These are phyloP conservation scores for Mycena floridula DNA, from an alignment of 768 basidiomycete species.

Conservation along the genomic window DNA sequence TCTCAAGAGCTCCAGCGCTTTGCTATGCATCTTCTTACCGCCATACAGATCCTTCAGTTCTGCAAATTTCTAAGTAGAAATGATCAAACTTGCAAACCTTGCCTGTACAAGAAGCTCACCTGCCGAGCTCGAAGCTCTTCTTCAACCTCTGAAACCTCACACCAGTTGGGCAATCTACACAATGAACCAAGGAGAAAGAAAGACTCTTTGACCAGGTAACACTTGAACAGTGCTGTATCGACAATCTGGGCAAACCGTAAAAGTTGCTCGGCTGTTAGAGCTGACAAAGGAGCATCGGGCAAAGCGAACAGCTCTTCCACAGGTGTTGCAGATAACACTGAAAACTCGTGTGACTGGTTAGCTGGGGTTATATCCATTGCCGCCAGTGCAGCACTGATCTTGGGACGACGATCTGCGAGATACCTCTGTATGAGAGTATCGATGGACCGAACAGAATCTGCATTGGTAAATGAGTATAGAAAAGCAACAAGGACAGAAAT, in stretches of 20 bases:
- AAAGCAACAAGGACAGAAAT: neutral
- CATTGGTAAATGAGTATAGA: neutral
- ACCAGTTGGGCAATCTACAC: slow-evolving; percentile 93
- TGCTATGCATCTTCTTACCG: slow-evolving; percentile 91
- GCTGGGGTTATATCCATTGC: slow-evolving; percentile 62
- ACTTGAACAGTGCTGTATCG: slow-evolving; percentile 92
- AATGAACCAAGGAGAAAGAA: slow-evolving; percentile 77
- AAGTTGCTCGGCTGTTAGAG: slow-evolving; percentile 78
- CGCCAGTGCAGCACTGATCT: slow-evolving; percentile 71
- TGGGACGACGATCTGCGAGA: slow-evolving; percentile 85
- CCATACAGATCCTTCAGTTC: slow-evolving; percentile 91
- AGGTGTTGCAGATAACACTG: slow-evolving; percentile 66
- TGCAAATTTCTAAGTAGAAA: slow-evolving; percentile 64
- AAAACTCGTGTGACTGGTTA: slow-evolving; percentile 59
- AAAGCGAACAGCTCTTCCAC: slow-evolving; percentile 71
- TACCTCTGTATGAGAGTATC: slow-evolving; percentile 84
- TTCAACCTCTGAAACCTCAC: slow-evolving; percentile 92
- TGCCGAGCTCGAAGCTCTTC: slow-evolving; percentile 77
- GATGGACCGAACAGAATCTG: slow-evolving; percentile 69
- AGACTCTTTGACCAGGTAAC: slow-evolving; percentile 79
- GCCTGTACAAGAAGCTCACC: slow-evolving; percentile 10
- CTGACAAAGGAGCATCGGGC: slow-evolving; percentile 67
- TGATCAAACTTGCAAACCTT: neutral
- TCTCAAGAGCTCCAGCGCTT: slow-evolving; percentile 78
- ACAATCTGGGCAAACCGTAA: slow-evolving; percentile 89